Percentiles rank a stretch among this genome's conserved stretches.
Conservation (phyloP, 495 filamentous ascomycete genomes). For the Copromyces sp. region DNA sequence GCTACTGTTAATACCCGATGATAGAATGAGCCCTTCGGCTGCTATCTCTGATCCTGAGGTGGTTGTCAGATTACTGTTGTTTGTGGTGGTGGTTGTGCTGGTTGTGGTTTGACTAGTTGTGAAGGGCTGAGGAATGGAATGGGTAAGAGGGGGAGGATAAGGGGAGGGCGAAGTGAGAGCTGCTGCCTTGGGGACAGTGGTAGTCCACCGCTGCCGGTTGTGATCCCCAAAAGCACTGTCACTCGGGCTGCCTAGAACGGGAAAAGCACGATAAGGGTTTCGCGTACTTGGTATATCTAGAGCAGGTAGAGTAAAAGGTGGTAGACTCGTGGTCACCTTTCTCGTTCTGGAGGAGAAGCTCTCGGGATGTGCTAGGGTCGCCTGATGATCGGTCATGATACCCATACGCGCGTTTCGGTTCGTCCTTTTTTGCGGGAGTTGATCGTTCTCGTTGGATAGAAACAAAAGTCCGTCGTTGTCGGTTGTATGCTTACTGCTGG, state of each 20-base stretch:
- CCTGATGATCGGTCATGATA: background rate
- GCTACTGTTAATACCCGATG: constrained; percentile 46
- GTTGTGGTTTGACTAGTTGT: constrained; percentile 44
- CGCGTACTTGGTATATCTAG: constrained; percentile 40
- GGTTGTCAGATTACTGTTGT: constrained; percentile 42
- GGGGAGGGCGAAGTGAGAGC: constrained; percentile 1
- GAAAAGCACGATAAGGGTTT: constrained; percentile 20
- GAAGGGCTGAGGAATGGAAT: constrained; percentile 38
- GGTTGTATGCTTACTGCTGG: background rate
- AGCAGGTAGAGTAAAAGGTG: constrained; percentile 46
- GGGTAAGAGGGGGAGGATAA: constrained; percentile 34
- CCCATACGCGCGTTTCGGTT: background rate
- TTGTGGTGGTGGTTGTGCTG: constrained; percentile 39
- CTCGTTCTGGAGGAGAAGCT: constrained; percentile 37
- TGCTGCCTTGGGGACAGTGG: constrained; percentile 1
- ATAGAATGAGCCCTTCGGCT: constrained; percentile 53
- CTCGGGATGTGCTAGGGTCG: constrained; percentile 1
- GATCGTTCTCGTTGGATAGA: background rate
- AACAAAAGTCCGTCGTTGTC: background rate
- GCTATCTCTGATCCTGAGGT: constrained; percentile 23
- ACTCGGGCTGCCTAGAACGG: constrained; percentile 8
- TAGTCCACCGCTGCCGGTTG: constrained; percentile 2
- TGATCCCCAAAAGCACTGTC: constrained; percentile 5
- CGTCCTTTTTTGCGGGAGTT: background rate
- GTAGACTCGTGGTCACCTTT: constrained; percentile 49